Conservation (phyloP, 2,329 filamentous ascomycete species). For the Tolypocladium tundrense region DNA sequence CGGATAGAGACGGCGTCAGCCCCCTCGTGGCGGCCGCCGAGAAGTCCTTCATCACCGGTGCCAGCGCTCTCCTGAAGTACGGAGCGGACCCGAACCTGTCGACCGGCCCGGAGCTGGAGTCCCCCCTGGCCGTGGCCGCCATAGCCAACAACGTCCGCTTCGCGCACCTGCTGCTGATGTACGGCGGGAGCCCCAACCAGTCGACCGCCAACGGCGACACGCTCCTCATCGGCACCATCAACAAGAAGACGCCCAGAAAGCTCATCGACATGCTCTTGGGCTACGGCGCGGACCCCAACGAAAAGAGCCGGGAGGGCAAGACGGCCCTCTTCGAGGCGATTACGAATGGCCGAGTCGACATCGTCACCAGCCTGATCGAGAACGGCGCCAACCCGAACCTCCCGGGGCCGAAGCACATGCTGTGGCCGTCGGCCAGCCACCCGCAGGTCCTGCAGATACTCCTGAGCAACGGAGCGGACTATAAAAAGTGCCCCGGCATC, state of each 20-base stretch:
- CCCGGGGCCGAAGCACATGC: slow-evolving; percentile 57
- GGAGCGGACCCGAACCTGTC: slow-evolving; percentile 47
- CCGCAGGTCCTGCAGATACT: slow-evolving; percentile 48
- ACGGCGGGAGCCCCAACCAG: slow-evolving; percentile 48
- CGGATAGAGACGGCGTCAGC: slow-evolving; percentile 36
- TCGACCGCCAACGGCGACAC: slow-evolving; percentile 48
- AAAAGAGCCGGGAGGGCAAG: slow-evolving; percentile 50
- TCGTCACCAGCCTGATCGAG: slow-evolving; percentile 39
- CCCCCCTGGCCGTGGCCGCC: slow-evolving; percentile 41
- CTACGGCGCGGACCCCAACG: slow-evolving; percentile 48
- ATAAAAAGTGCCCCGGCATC: slow-evolving; percentile 48
- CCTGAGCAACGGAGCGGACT: slow-evolving; percentile 47
- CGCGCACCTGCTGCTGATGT: slow-evolving; percentile 48
- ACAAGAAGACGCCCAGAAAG: slow-evolving; percentile 42
- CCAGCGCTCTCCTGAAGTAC: slow-evolving; percentile 52
- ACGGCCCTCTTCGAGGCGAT: slow-evolving; percentile 56
- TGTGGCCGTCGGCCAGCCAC: slow-evolving; percentile 55
- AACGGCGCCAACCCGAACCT: slow-evolving; percentile 57
- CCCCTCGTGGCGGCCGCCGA: slow-evolving; percentile 42
- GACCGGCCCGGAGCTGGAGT: slow-evolving; percentile 39
- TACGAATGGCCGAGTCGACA: slow-evolving; percentile 41
- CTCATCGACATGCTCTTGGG: slow-evolving; percentile 50
- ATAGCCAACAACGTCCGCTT: slow-evolving; percentile 44
- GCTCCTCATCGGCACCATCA: slow-evolving; percentile 49
- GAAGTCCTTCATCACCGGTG: slow-evolving; percentile 43